These are phyloP conservation scores for Moesziomyces aphidis DNA, from an alignment of 1,284 basidiomycete species.

Conservation along the genomic window DNA sequence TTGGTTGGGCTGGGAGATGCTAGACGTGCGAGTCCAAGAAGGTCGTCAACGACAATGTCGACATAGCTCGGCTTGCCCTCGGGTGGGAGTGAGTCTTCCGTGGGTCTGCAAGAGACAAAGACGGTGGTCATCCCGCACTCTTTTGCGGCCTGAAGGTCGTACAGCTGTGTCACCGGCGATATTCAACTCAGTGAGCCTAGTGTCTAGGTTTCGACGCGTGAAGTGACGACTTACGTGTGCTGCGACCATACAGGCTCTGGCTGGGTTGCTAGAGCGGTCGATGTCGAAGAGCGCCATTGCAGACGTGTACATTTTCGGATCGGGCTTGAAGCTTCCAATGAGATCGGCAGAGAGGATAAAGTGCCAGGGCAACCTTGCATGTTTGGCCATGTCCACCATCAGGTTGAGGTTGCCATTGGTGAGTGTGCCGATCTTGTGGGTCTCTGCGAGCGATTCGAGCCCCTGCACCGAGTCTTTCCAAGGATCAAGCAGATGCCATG, in stretches of 20 bases:
- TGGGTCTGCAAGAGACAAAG: slow-evolving; percentile 30
- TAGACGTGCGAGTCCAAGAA: slow-evolving; percentile 23
- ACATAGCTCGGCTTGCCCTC: slow-evolving; percentile 33
- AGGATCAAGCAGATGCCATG: slow-evolving; percentile 35
- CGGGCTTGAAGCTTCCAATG: slow-evolving; percentile 34
- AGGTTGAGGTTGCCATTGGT: slow-evolving; percentile 38
- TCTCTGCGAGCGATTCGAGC: not conserved
- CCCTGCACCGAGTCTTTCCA: slow-evolving; percentile 29
- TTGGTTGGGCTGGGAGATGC: not conserved
- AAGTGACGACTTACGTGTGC: slow-evolving; percentile 18
- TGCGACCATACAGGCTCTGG: slow-evolving; percentile 27
- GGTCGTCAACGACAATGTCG: slow-evolving; percentile 26
- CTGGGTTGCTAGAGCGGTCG: slow-evolving; percentile 1
- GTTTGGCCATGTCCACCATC: slow-evolving; percentile 39
- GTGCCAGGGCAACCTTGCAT: slow-evolving; percentile 28
- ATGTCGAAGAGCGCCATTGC: slow-evolving; percentile 27
- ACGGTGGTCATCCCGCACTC: slow-evolving; percentile 36
- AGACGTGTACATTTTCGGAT: slow-evolving; percentile 21
- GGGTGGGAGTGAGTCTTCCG: slow-evolving; percentile 23
- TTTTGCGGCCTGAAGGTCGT: slow-evolving; percentile 39
- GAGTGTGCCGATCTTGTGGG: slow-evolving; percentile 26
- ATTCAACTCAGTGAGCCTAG: not conserved
- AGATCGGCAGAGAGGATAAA: slow-evolving; percentile 33
- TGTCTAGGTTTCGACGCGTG: no score
- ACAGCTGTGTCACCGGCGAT: slow-evolving; percentile 8